Conservation (phyloP, 2,329 filamentous ascomycete species). For the Colletotrichum liaoningense region DNA sequence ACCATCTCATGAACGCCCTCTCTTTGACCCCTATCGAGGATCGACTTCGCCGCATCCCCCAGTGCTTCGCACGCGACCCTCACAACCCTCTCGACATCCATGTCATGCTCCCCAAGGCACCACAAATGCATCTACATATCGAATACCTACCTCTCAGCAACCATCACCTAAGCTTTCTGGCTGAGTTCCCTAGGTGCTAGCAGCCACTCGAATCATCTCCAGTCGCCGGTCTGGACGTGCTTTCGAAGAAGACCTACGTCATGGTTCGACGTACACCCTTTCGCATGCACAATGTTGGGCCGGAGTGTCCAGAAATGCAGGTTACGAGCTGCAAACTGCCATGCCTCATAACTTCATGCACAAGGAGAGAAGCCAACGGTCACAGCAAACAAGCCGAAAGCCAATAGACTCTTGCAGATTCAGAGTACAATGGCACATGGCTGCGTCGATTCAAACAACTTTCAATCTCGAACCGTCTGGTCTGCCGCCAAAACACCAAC, state of each 20-base stretch:
- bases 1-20: background rate
- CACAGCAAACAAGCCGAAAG: background rate
- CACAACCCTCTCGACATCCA: background rate
- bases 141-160: background rate
- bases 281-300: slow-evolving; percentile 11
- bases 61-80: background rate
- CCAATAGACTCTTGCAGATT: background rate
- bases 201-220: background rate
- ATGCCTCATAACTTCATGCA: slow-evolving; percentile 9
- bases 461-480: background rate
- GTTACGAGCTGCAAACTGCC: slow-evolving; percentile 27
- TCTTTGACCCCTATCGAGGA: background rate
- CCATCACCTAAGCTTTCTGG: background rate
- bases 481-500: background rate
- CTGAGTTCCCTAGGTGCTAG: background rate
- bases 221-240: background rate
- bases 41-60: background rate
- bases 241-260: background rate
- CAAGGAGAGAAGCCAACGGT: background rate
- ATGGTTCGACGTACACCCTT: slow-evolving; percentile 18
- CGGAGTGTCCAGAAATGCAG: slow-evolving; percentile 4
- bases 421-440: background rate
- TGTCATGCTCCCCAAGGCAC: background rate
- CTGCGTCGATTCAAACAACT: background rate
- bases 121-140: background rate